These are phyloP conservation scores for Suhomyces maxii DNA, from an alignment of 1,139 yeast genomes.

Conservation along the genomic window DNA sequence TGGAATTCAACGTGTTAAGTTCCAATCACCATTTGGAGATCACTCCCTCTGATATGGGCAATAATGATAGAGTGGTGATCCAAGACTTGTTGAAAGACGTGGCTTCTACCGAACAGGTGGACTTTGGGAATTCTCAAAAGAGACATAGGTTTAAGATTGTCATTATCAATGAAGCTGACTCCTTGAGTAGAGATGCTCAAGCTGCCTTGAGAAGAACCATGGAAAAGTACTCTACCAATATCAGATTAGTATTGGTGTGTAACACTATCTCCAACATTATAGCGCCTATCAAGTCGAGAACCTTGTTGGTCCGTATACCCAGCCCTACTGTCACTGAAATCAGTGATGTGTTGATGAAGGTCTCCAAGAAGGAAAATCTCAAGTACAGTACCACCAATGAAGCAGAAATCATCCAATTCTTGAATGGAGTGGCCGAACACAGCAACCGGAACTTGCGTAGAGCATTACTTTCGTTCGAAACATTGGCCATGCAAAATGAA, in stretches of 20 bases:
- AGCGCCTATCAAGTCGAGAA: slow-evolving; percentile 92
- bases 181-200: slow-evolving; percentile 92
- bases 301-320: slow-evolving; percentile 79
- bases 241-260: slow-evolving; percentile 80
- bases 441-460: slow-evolving; percentile 75
- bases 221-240: slow-evolving; percentile 92
- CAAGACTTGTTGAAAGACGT: slow-evolving; percentile 91
- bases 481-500: slow-evolving; percentile 76
- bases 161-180: slow-evolving; percentile 91
- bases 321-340: slow-evolving; percentile 72
- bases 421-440: slow-evolving; percentile 52
- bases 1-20: slow-evolving; percentile 88
- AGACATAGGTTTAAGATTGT: slow-evolving; percentile 88
- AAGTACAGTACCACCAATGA: slow-evolving; percentile 41
- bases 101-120: slow-evolving; percentile 94
- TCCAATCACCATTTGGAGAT: slow-evolving; percentile 90
- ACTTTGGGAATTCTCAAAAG: slow-evolving; percentile 43
- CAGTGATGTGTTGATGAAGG: slow-evolving; percentile 48
- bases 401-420: slow-evolving; percentile 38
- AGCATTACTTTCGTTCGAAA: slow-evolving; percentile 78
- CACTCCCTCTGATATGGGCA: slow-evolving; percentile 97
- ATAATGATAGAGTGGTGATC: slow-evolving; percentile 89
- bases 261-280: slow-evolving; percentile 90
- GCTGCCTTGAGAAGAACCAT: slow-evolving; percentile 96
- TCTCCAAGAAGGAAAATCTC: slow-evolving; percentile 59